Evolutionary conservation across 148 eudicot species (phyloP).

Genomic region (Arbutus unedo): DNA sequence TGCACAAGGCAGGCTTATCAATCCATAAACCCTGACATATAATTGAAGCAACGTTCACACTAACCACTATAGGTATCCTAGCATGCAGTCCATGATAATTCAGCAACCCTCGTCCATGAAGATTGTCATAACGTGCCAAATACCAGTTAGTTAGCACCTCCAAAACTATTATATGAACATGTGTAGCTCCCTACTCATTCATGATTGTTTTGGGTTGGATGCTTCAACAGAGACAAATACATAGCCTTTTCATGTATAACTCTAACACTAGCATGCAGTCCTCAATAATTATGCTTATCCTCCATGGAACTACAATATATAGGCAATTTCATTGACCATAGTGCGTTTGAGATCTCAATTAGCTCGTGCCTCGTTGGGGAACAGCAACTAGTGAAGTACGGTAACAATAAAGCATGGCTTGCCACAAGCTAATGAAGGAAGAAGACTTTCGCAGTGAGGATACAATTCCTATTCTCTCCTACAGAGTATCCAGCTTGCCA

Average conservation of each 20-base stretch:
- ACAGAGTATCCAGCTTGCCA: not conserved
- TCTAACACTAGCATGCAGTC: not conserved
- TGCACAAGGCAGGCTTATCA: not conserved
- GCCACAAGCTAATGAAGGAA: not conserved
- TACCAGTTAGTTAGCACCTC: not conserved
- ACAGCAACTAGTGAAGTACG: not conserved
- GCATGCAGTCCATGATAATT: not conserved
- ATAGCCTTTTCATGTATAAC: not conserved
- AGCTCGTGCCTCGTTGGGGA: not conserved
- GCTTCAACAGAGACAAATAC: not conserved
- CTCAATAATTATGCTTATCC: not conserved
- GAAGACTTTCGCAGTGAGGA: too few species aligned
- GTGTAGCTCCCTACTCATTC: not conserved
- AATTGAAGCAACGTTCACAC: constrained; percentile 1
- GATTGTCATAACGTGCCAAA: not conserved
- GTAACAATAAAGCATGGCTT: not conserved
- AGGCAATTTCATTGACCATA: not conserved
- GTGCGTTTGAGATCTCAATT: not conserved
- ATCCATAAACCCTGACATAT: not conserved
- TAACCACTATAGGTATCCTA: not conserved
- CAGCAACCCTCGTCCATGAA: not conserved
- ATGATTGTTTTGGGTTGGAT: not conserved
- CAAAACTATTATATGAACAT: not conserved
- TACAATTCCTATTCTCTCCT: not conserved
- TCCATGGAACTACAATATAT: not conserved